Percentiles rank a stretch among this genome's conserved stretches.
phyloP scores from a whole-genome alignment of 2,329 filamentous ascomycete species.

The Ophiocordyceps camponoti-leonardi region DNA sequence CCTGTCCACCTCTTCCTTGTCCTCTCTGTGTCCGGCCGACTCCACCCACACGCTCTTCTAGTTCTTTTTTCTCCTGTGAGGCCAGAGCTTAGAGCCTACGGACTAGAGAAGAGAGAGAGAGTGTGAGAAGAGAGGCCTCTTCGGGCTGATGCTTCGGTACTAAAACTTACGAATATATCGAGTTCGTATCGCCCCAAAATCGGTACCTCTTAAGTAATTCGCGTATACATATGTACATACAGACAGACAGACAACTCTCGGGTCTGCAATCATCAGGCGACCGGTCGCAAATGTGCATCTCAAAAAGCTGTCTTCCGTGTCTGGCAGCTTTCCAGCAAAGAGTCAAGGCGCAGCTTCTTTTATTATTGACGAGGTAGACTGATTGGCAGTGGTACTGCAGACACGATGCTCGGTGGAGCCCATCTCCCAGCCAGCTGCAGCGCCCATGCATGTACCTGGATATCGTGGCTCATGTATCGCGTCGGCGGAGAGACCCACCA shows the following conservation, averaged over 20 bases:
- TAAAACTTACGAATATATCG: too few species aligned
- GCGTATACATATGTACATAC: too few species aligned
- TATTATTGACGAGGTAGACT: background rate
- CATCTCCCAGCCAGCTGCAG: background rate
- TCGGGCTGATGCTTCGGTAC: background rate
- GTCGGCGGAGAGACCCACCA: background rate
- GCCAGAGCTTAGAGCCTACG: too few species aligned
- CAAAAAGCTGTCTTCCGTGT: background rate
- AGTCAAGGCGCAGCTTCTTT: background rate
- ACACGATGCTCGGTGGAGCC: background rate
- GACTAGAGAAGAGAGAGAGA: background rate
- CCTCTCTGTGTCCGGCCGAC: background rate
- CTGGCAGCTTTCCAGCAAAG: background rate
- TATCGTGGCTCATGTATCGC: background rate
- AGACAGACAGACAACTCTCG: too few species aligned
- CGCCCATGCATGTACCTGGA: background rate
- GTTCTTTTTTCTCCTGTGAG: too few species aligned
- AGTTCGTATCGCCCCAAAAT: background rate
- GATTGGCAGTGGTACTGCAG: too few species aligned
- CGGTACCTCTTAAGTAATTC: background rate
- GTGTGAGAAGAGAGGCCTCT: background rate
- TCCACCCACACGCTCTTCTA: background rate
- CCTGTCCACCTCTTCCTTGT: background rate
- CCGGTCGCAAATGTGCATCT: background rate
- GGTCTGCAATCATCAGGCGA: too few species aligned